Evolutionary conservation across 1,284 basidiomycete species (phyloP).

Genomic region (Vanrija sp.): DNA sequence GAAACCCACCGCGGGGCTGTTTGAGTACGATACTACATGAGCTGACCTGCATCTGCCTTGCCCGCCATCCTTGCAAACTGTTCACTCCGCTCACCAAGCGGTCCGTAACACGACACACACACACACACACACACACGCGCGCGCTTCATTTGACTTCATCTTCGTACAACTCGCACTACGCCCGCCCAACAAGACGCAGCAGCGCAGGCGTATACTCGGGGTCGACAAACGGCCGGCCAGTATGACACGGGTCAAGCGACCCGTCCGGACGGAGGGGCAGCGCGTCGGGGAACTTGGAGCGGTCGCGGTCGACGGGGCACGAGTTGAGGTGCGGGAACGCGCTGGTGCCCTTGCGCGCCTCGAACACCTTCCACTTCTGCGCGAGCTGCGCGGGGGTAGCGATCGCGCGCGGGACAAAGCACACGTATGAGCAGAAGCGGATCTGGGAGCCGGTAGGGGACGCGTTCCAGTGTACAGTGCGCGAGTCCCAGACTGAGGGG

Average conservation of each 20-base stretch:
- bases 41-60: too few relatives aligned
- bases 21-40: too few relatives aligned
- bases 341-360: conserved; percentile 8
- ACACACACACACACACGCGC: too few relatives aligned
- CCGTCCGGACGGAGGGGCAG: conserved; percentile 15
- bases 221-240: background rate
- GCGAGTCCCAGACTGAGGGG: conserved; percentile 18
- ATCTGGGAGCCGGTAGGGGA: conserved; percentile 17
- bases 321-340: conserved; percentile 13
- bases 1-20: too few relatives aligned
- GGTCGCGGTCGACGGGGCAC: conserved; percentile 13
- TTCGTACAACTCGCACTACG: too few relatives aligned
- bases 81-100: too few relatives aligned
- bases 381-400: conserved; percentile 6
- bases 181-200: background rate
- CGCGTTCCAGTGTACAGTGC: conserved; percentile 25
- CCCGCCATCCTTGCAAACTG: too few relatives aligned
- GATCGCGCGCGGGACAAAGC: conserved; percentile 9
- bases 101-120: too few relatives aligned
- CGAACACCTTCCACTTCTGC: conserved; percentile 5
- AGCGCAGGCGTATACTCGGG: background rate
- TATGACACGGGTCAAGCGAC: conserved; percentile 4
- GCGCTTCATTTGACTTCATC: too few relatives aligned
- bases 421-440: conserved; percentile 20
- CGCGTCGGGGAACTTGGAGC: conserved; percentile 4